A percentile compares a stretch with the other conserved stretches of the same genome.
These are phyloP conservation scores for Lojkania enalia DNA, from an alignment of 2,329 filamentous ascomycete species.

Conservation along the genomic window DNA sequence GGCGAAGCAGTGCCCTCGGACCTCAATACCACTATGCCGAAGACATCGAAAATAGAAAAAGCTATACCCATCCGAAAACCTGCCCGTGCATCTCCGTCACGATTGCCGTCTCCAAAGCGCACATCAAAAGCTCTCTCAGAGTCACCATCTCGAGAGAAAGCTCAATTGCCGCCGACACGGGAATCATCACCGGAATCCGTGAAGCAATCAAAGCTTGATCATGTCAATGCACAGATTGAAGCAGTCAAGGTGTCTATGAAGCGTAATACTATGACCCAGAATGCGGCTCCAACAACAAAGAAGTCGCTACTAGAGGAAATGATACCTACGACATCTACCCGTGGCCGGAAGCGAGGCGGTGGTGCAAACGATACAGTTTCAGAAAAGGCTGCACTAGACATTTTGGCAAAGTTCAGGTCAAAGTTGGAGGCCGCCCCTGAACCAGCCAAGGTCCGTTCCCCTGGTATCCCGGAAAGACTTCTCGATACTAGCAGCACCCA, in stretches of 20 bases:
- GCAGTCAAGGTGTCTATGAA: conserved; percentile 82
- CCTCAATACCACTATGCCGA: conserved; percentile 28
- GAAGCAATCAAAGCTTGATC: conserved; percentile 58
- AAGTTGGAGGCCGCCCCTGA: conserved; percentile 61
- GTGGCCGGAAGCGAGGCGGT: conserved; percentile 70
- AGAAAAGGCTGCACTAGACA: conserved; percentile 61
- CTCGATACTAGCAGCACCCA: conserved; percentile 32
- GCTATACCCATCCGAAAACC: conserved; percentile 41
- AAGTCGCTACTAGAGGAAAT: conserved; percentile 71
- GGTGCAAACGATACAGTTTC: conserved; percentile 61
- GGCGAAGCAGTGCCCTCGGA: conserved; percentile 47
- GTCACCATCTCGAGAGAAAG: conserved; percentile 22
- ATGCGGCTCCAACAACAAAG: conserved; percentile 48
- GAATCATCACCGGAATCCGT: conserved; percentile 46
- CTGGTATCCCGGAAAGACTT: conserved; percentile 17
- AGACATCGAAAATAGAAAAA: conserved; percentile 22
- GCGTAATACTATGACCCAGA: conserved; percentile 53
- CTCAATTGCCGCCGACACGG: conserved; percentile 31
- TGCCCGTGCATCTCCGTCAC: conserved; percentile 27
- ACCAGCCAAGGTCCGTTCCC: conserved; percentile 39
- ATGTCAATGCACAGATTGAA: conserved; percentile 78
- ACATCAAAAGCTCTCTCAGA: conserved; percentile 15
- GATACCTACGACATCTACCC: conserved; percentile 71
- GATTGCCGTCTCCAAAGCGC: conserved; percentile 28
- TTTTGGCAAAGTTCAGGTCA: conserved; percentile 78